phyloP scores from a whole-genome alignment of 768 basidiomycete genomes.

The Lentinus brumalis region DNA sequence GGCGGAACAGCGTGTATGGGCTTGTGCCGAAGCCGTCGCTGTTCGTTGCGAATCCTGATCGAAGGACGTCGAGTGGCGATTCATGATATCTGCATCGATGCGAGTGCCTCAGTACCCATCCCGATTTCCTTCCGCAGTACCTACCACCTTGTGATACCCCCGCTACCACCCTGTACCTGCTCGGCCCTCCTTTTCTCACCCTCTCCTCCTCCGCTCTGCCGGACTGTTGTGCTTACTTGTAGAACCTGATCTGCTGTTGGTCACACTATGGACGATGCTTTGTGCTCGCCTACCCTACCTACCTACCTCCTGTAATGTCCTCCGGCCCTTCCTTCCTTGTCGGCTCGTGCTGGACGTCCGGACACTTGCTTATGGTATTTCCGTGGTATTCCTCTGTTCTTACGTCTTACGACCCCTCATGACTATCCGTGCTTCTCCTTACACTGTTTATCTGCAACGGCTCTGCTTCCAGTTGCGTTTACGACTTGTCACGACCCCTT shows the following conservation, averaged over 20 bases:
- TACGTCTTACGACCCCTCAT: conserved; percentile 7
- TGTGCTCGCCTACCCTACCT: background rate
- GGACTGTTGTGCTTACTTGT: background rate
- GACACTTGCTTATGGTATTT: background rate
- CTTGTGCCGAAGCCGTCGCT: conserved; percentile 63
- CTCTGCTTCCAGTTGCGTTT: background rate
- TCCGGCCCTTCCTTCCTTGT: background rate
- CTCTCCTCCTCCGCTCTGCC: background rate
- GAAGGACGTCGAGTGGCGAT: conserved; percentile 21
- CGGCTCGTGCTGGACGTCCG: background rate
- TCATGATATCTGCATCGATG: conserved; percentile 8
- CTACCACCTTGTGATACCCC: background rate
- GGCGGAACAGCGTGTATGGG: conserved; percentile 51
- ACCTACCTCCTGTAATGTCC: too few relatives aligned
- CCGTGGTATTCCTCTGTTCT: background rate
- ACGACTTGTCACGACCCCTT: conserved; percentile 17
- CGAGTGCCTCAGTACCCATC: background rate
- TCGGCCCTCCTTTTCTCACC: too few relatives aligned
- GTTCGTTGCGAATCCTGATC: conserved; percentile 76
- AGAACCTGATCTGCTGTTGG: background rate
- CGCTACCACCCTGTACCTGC: background rate
- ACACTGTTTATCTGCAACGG: background rate
- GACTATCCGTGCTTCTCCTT: background rate
- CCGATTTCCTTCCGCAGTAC: background rate
- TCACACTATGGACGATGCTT: conserved; percentile 1